Evolutionary conservation across 805 yeast species (phyloP), one percentile per base, ranked within the genome.

Genomic region (Lipomyces starkeyi): DNA sequence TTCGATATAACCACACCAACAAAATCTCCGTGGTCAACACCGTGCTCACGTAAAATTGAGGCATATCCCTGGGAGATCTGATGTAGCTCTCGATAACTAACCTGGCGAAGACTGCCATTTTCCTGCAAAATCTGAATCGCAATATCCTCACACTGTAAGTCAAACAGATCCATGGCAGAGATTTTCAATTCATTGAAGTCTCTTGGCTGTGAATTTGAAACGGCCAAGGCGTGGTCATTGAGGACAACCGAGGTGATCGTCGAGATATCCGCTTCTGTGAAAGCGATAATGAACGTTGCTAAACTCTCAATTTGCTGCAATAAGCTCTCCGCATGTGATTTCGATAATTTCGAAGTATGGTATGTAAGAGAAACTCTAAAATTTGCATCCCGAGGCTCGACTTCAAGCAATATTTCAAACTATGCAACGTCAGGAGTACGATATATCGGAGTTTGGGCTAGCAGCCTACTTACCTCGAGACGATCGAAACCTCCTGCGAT

Each of bases 401-500:
- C 20, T 43, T 68, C 71, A 9, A 62, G 34, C 27, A 68, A 27
- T 8, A 68, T 14, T 29, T 65, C 71, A 34, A 58, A 63, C 66
- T 67, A 35, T 9, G 17, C 29, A 47, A 54, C 11, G 17, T 13
- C 7, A 58, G 25, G 6, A 11, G 22, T 3, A 57, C 25, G 37
- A 35, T n/a, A 4, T 1, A 43, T 43, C 7, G 22, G 6, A 8
- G 49, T 43, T 13, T 13, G 43, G 49, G 20, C 6, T n/a, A n/a
- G 20, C 22, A n/a, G 9, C 8, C 22, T 17, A 20, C 56, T 27
- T 56, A 66, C 69, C 64, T 67, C 71, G 8, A 62, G 55, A 13
- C 22, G 22, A 53, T 67, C 71, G 9, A 61, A 32, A 9, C 61
- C 32, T 7, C 55, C 59, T 3, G 49, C 32, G 3, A 64, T 47